Evolutionary conservation across 352 stramenopile species (phyloP).

Genomic region (Paralagenidium karlingii): DNA sequence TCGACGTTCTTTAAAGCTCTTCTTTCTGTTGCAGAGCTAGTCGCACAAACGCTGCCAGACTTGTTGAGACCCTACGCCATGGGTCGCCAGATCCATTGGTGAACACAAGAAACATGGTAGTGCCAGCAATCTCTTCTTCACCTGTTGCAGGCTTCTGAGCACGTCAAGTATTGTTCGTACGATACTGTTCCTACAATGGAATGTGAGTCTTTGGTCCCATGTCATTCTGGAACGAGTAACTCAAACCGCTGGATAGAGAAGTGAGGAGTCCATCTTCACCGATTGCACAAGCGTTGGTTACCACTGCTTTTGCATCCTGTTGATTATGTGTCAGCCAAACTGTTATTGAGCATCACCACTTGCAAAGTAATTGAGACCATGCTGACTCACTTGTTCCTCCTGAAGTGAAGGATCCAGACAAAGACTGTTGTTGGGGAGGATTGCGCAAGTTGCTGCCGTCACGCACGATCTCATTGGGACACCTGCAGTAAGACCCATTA

Average conservation of each 20-base stretch:
- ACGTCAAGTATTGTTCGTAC: conserved; percentile 77
- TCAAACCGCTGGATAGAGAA: conserved; percentile 50
- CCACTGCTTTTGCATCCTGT: conserved; percentile 19
- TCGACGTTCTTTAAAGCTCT: too few relatives aligned
- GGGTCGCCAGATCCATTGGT: too few relatives aligned
- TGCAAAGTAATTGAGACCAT: background rate
- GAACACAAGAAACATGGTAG: too few relatives aligned
- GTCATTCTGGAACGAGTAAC: background rate
- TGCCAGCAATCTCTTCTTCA: too few relatives aligned
- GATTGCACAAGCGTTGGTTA: conserved; percentile 51
- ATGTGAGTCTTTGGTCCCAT: too few relatives aligned
- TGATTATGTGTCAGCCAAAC: background rate
- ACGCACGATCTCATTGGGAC: conserved; percentile 63
- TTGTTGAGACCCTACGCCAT: too few relatives aligned
- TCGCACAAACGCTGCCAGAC: too few relatives aligned
- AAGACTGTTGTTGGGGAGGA: conserved; percentile 46
- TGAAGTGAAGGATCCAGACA: conserved; percentile 49
- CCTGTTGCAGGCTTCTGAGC: conserved; percentile 65
- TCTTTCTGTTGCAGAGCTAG: too few relatives aligned
- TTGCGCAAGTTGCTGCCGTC: conserved; percentile 49
- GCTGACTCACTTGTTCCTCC: conserved; percentile 53
- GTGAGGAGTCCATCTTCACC: conserved; percentile 60
- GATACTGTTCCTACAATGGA: conserved; percentile 31
- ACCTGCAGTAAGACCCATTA: too few relatives aligned
- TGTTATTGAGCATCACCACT: background rate